These are phyloP conservation scores for Hibiscus trionum DNA, from an alignment of 345 rosid genomes.

Conservation along the genomic window DNA sequence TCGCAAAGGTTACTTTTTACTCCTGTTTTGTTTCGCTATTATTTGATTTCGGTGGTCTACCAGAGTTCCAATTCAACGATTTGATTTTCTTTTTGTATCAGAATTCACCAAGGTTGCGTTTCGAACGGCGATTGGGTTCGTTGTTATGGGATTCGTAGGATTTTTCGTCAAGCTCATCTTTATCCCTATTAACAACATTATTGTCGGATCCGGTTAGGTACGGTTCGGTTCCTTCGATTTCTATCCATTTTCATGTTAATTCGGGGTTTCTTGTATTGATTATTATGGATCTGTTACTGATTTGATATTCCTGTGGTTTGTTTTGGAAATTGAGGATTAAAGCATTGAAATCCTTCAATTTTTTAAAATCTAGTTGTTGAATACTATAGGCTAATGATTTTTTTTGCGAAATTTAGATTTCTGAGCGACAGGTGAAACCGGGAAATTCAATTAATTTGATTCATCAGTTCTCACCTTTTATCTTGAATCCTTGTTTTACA, in stretches of 20 bases:
- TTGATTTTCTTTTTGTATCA: constrained; percentile 7
- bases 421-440: background rate
- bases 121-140: constrained; percentile 78
- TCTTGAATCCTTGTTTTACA: background rate
- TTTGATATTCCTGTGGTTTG: background rate
- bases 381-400: background rate
- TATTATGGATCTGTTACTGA: background rate
- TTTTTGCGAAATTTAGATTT: background rate
- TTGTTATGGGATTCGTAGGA: constrained; percentile 76
- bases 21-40: background rate
- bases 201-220: constrained; percentile 43
- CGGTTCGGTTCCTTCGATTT: background rate
- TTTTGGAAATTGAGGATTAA: background rate
- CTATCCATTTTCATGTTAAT: background rate
- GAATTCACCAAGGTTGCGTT: constrained; percentile 79
- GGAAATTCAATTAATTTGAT: background rate
- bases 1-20: constrained; percentile 42
- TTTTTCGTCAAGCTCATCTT: constrained; percentile 74
- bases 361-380: background rate
- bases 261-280: background rate
- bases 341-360: background rate
- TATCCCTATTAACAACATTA: constrained; percentile 65
- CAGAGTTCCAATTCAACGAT: background rate
- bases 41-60: background rate
- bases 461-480: background rate